Evolutionary conservation across 2,329 filamentous ascomycete species (phyloP).

Genomic region (Sporothrix pallida): DNA sequence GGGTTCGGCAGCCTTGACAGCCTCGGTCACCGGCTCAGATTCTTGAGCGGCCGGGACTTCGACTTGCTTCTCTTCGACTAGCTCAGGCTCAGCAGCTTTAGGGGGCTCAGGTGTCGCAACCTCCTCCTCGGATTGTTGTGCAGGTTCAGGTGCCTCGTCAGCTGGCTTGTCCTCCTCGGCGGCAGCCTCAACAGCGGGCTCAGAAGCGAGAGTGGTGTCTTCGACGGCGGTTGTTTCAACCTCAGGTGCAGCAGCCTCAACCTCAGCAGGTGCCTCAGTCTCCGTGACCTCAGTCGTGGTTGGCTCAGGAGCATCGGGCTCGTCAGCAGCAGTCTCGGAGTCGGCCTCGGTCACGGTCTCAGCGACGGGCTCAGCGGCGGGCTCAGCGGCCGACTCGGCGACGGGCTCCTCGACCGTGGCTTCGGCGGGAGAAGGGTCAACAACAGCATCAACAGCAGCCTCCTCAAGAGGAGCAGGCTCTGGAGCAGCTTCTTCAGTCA

Average conservation of each 20-base stretch:
- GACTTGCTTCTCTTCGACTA: too few relatives aligned
- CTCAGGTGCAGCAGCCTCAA: background rate
- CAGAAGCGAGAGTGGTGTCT: background rate
- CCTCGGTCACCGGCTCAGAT: too few relatives aligned
- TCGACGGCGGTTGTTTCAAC: background rate
- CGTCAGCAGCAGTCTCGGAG: background rate
- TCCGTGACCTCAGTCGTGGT: background rate
- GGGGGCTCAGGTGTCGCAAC: background rate
- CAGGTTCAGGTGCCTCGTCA: background rate
- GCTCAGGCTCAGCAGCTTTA: too few relatives aligned
- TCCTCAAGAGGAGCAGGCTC: background rate
- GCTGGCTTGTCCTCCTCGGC: background rate
- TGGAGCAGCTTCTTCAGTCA: background rate
- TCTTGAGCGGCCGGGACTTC: too few relatives aligned
- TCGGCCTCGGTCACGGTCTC: too few relatives aligned
- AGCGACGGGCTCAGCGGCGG: too few relatives aligned
- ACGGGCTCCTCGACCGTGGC: background rate
- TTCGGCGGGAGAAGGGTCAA: background rate
- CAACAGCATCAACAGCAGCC: slow-evolving; percentile 4
- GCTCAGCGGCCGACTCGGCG: background rate
- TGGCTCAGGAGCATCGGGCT: background rate
- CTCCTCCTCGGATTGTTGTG: background rate
- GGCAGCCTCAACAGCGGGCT: background rate
- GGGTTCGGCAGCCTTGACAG: too few relatives aligned
- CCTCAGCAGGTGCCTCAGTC: background rate